Evolutionary conservation across 352 stramenopile species (phyloP).

Genomic region (Pythium phragmiticola): DNA sequence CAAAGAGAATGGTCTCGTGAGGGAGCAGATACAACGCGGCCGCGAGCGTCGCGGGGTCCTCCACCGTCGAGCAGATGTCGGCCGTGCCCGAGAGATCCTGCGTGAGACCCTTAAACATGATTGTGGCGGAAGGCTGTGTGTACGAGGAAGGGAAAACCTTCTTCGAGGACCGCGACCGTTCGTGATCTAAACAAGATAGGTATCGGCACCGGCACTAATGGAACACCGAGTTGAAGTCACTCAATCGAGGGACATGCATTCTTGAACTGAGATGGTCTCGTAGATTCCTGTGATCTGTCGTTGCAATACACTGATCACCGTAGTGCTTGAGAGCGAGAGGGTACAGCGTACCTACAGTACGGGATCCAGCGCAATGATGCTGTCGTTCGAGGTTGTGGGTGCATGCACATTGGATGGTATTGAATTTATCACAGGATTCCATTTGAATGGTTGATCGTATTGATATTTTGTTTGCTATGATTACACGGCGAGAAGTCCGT

Average conservation of each 20-base stretch:
- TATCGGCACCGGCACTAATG: too few species aligned
- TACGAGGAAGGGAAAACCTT: neutral
- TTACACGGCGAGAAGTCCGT: slow-evolving; percentile 3
- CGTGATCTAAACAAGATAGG: neutral
- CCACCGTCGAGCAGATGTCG: slow-evolving; percentile 28
- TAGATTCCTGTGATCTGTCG: too few species aligned
- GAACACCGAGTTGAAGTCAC: too few species aligned
- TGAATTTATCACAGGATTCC: too few species aligned
- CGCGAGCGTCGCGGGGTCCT: slow-evolving; percentile 38
- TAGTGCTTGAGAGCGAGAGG: too few species aligned
- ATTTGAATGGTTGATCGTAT: neutral
- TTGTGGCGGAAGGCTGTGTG: neutral
- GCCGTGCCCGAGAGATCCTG: slow-evolving; percentile 21
- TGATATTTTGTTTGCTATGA: neutral
- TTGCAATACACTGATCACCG: too few species aligned
- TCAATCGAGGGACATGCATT: too few species aligned
- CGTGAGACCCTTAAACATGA: slow-evolving; percentile 26
- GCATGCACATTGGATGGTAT: too few species aligned
- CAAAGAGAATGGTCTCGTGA: slow-evolving; percentile 50
- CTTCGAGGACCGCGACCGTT: neutral
- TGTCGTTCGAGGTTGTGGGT: too few species aligned
- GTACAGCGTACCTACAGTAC: too few species aligned
- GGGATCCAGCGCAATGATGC: too few species aligned
- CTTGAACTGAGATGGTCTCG: too few species aligned
- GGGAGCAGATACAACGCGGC: slow-evolving; percentile 46